These are phyloP conservation scores for Chlorokybus atmophyticus DNA, from an alignment of 139 green algal genomes.

Conservation along the genomic window DNA sequence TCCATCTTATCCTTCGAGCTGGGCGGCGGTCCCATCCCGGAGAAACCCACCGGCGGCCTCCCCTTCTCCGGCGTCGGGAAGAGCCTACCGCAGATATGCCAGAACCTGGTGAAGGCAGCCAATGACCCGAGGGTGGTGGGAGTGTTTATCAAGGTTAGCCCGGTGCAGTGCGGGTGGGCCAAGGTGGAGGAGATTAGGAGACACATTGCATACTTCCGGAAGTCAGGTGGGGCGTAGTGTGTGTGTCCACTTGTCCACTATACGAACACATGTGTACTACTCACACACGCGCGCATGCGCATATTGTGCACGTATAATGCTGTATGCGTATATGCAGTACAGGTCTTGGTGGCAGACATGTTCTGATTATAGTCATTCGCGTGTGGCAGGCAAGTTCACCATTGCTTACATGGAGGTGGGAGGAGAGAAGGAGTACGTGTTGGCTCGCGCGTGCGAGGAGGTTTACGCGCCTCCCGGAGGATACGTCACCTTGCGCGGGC, in stretches of 20 bases:
- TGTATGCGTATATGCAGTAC: not conserved
- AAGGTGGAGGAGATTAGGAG: conserved; percentile 61
- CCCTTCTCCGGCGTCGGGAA: not conserved
- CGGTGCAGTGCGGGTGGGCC: conserved; percentile 46
- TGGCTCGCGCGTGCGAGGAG: conserved; percentile 67
- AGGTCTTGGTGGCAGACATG: not conserved
- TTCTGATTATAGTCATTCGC: not conserved
- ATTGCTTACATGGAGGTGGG: conserved; percentile 70
- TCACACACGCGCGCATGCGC: not conserved
- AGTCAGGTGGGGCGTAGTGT: conserved; percentile 14
- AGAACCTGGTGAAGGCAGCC: conserved; percentile 68
- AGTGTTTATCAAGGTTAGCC: conserved; percentile 69
- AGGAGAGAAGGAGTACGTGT: conserved; percentile 83
- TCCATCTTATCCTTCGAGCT: not conserved
- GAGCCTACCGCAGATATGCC: conserved; percentile 47
- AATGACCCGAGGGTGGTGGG: conserved; percentile 65
- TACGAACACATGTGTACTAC: too few species aligned
- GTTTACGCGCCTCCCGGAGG: conserved; percentile 69
- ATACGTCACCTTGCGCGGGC: conserved; percentile 58
- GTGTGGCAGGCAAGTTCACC: conserved; percentile 62
- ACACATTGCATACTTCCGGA: conserved; percentile 41
- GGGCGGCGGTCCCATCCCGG: too few species aligned
- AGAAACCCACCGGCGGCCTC: not conserved
- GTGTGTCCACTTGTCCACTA: too few species aligned
- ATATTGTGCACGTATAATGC: not conserved